These are phyloP conservation scores for Trichoderma arundinaceum DNA, from an alignment of 2,329 filamentous ascomycete species.

Conservation along the genomic window DNA sequence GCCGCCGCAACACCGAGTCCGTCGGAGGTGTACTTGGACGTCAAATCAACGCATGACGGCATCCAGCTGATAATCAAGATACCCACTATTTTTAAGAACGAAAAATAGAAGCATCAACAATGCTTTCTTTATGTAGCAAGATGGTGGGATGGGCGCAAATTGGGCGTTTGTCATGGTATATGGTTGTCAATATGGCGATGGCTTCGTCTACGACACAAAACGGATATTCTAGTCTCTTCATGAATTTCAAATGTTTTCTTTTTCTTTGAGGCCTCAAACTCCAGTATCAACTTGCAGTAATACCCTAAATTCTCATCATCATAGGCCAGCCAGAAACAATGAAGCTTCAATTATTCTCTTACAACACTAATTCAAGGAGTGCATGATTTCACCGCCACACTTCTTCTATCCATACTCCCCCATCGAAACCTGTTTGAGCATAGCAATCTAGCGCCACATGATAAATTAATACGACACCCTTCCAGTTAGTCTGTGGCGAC, in stretches of 20 bases:
- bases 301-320: not conserved
- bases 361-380: slow-evolving; percentile 14
- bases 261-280: no score
- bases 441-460: slow-evolving; percentile 16
- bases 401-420: slow-evolving; percentile 9
- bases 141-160: not conserved
- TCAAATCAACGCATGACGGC: slow-evolving; percentile 62
- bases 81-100: slow-evolving; percentile 58
- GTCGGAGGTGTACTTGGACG: slow-evolving; percentile 62
- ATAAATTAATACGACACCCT: slow-evolving; percentile 28
- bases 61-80: slow-evolving; percentile 64
- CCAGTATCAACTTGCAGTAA: not conserved
- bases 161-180: slow-evolving; percentile 3
- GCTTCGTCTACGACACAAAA: not conserved
- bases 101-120: slow-evolving; percentile 1
- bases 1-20: slow-evolving; percentile 47
- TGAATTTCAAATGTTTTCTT: not conserved
- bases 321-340: not conserved
- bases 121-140: not conserved
- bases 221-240: not conserved
- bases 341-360: not conserved
- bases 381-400: slow-evolving; percentile 17
- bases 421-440: slow-evolving; percentile 20
- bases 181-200: slow-evolving; percentile 14
- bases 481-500: slow-evolving; percentile 19